Evolutionary conservation across 805 yeast genomes (phyloP).

Genomic region (Citeromyces matritensis): DNA sequence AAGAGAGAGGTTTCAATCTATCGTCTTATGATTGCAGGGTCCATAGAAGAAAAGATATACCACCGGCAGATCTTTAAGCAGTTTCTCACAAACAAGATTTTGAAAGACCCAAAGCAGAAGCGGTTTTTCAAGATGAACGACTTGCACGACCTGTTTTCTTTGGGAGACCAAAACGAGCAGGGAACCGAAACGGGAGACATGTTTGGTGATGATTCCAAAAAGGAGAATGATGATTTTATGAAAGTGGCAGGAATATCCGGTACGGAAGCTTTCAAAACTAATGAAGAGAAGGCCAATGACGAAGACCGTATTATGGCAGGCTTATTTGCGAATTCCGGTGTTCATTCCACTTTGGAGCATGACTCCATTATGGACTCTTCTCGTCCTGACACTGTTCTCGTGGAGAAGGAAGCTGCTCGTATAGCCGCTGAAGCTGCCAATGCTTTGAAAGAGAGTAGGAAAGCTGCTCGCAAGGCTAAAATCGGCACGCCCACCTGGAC

Average conservation of each 20-base stretch:
- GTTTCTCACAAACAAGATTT: conserved; percentile 78
- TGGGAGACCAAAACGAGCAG: conserved; percentile 58
- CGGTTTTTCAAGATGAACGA: conserved; percentile 89
- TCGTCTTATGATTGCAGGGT: conserved; percentile 84
- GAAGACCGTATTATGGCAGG: conserved; percentile 64
- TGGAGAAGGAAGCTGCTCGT: conserved; percentile 48
- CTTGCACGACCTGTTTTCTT: conserved; percentile 72
- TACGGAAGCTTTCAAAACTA: conserved; percentile 47
- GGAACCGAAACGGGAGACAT: conserved; percentile 59
- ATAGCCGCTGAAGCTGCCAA: conserved; percentile 49
- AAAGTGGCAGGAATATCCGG: conserved; percentile 67
- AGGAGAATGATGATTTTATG: conserved; percentile 49
- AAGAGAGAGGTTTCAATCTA: conserved; percentile 84
- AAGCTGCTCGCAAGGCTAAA: conserved; percentile 23
- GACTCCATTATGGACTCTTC: conserved; percentile 55
- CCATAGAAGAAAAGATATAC: conserved; percentile 92
- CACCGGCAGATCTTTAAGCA: conserved; percentile 96
- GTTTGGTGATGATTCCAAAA: conserved; percentile 21
- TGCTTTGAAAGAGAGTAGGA: conserved; percentile 48
- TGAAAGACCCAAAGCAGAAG: conserved; percentile 90
- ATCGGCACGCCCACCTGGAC: conserved; percentile 95
- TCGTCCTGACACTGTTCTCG: conserved; percentile 33
- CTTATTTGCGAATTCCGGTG: conserved; percentile 53
- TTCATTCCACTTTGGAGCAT: conserved; percentile 65
- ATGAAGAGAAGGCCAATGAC: conserved; percentile 22